A percentile compares a stretch with the other conserved stretches of the same genome.
Evolutionary conservation across 2,329 filamentous ascomycete species (phyloP).

Genomic region (Alternaria burnsii): DNA sequence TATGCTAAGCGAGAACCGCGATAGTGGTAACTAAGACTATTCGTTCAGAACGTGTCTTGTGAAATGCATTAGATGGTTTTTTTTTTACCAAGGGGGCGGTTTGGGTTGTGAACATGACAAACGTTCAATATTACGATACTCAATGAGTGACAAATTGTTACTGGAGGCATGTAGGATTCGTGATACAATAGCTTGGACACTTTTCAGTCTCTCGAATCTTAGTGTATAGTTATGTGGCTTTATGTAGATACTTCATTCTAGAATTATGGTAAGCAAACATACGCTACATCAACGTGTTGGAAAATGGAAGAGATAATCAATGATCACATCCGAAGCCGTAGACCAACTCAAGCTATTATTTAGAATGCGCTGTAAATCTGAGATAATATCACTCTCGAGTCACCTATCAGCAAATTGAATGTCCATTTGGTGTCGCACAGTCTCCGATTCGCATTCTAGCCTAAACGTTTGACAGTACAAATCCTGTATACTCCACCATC

Average conservation of each 20-base stretch:
- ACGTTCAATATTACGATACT: neutral
- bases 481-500: neutral
- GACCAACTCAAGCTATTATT: neutral
- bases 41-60: neutral
- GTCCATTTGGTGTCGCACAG: slow-evolving; percentile 1
- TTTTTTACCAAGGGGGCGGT: neutral
- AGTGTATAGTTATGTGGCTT: neutral
- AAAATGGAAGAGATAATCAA: neutral
- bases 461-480: slow-evolving; percentile 11
- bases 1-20: neutral
- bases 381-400: neutral
- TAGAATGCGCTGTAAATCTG: neutral
- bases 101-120: neutral
- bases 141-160: neutral
- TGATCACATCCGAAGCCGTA: neutral
- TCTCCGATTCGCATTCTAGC: neutral
- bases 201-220: neutral
- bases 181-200: neutral
- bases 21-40: neutral
- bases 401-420: neutral
- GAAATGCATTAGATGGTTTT: neutral
- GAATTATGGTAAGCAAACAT: neutral
- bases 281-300: neutral
- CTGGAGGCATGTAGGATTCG: neutral
- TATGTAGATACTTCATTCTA: too few relatives aligned